Conservation (phyloP, 768 basidiomycete genomes). For the Suillus ampliporus region DNA sequence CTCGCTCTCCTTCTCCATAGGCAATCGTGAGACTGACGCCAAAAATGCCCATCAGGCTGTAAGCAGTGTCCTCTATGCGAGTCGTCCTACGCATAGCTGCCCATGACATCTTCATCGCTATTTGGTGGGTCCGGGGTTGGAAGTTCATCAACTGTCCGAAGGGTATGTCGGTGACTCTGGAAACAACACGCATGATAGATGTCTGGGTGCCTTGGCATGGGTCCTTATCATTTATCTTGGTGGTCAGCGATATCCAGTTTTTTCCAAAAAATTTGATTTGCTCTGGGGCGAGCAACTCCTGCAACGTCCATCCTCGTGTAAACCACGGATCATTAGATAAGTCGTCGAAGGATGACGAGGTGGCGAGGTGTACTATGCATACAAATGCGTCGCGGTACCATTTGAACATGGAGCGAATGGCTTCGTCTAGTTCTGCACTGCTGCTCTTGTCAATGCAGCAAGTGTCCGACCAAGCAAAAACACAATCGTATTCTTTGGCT, state of each 20-base stretch:
- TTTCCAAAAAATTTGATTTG: background rate
- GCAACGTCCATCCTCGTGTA: background rate
- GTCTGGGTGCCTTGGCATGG: background rate
- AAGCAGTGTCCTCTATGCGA: background rate
- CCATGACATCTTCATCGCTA: background rate
- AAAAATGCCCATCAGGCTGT: background rate
- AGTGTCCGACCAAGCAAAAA: no score
- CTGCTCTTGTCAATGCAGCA: background rate
- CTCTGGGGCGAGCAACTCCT: background rate
- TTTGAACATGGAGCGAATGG: background rate
- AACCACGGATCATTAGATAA: background rate
- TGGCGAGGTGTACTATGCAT: no score
- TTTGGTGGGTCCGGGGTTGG: background rate
- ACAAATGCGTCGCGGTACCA: background rate
- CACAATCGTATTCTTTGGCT: no score
- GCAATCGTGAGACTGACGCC: background rate
- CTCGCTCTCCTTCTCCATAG: no score
- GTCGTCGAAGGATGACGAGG: background rate
- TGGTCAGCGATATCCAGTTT: no score
- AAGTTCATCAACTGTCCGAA: background rate
- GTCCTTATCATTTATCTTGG: background rate
- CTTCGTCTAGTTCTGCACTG: background rate
- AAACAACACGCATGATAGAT: background rate
- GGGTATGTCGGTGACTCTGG: background rate
- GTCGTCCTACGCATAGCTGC: background rate